These are phyloP conservation scores for Russula sp. DNA, from an alignment of 768 basidiomycete genomes.

Conservation along the genomic window DNA sequence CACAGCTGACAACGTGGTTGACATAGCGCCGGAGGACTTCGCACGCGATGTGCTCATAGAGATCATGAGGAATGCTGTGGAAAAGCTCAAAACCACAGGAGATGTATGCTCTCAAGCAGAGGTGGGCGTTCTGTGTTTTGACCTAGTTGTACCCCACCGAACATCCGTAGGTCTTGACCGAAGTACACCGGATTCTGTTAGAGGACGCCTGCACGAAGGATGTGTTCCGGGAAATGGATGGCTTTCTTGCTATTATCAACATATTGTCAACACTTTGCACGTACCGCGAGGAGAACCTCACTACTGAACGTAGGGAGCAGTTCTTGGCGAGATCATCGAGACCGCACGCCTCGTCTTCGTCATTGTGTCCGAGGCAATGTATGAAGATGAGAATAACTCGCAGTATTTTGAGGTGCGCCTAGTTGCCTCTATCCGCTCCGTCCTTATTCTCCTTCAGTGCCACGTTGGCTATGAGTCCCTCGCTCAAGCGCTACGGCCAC, in stretches of 20 bases:
- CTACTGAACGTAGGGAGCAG: constrained; percentile 42
- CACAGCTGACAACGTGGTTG: constrained; percentile 35
- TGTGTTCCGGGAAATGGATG: constrained; percentile 78
- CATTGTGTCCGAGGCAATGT: constrained; percentile 62
- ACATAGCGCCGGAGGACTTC: constrained; percentile 62
- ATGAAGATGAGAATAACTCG: constrained; percentile 53
- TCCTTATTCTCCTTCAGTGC: constrained; percentile 37
- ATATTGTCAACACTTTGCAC: constrained; percentile 59
- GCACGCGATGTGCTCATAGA: constrained; percentile 69
- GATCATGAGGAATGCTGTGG: constrained; percentile 66
- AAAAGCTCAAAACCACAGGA: constrained; percentile 61
- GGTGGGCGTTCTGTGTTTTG: constrained; percentile 41
- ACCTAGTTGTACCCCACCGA: constrained; percentile 4
- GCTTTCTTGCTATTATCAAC: constrained; percentile 72
- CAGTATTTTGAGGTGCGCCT: constrained; percentile 63
- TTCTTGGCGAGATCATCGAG: constrained; percentile 45
- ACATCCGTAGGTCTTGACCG: constrained; percentile 52
- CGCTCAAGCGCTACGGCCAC: constrained; percentile 52
- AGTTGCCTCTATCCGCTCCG: neutral
- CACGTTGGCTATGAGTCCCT: constrained; percentile 66
- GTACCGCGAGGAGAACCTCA: constrained; percentile 35
- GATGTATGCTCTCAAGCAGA: constrained; percentile 47
- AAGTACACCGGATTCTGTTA: constrained; percentile 65
- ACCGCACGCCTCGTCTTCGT: constrained; percentile 59
- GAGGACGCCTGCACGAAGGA: constrained; percentile 66